Evolutionary conservation across 1,139 yeast genomes (phyloP).

Genomic region (Debaryomyces coudertii): DNA sequence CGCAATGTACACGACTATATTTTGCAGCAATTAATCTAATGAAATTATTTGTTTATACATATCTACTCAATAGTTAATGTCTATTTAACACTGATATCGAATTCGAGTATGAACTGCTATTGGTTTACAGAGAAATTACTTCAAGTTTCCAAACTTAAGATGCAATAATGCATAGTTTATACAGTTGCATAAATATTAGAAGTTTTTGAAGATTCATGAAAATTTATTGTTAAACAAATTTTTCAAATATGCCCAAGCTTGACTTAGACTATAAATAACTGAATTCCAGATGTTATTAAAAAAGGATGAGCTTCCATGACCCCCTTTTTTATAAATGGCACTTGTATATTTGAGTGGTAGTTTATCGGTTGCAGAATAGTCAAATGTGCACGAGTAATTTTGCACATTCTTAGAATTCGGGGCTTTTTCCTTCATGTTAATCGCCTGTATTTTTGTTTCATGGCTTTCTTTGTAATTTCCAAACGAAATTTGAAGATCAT

Average conservation of each 20-base stretch:
- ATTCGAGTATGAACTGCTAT: neutral
- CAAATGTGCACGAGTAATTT: slow-evolving; percentile 5
- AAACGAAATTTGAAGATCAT: slow-evolving; percentile 9
- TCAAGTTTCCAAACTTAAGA: neutral
- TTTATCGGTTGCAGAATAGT: slow-evolving; percentile 5
- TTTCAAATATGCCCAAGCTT: slow-evolving; percentile 3
- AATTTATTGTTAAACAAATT: neutral
- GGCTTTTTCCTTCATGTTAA: slow-evolving; percentile 83
- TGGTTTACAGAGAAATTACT: neutral
- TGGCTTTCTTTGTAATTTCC: slow-evolving; percentile 55
- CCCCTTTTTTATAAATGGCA: slow-evolving; percentile 2
- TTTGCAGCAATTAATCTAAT: no score
- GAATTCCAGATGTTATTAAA: slow-evolving; percentile 3
- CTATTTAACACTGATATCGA: neutral
- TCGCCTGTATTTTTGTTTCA: slow-evolving; percentile 75
- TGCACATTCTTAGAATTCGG: slow-evolving; percentile 26
- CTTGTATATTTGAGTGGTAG: slow-evolving; percentile 4
- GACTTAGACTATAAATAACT: neutral
- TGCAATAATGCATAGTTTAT: neutral
- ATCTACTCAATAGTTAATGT: neutral
- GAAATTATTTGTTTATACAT: neutral
- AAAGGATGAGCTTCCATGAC: slow-evolving; percentile 7
- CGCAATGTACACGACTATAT: no score
- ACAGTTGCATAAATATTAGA: neutral
- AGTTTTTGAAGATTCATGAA: neutral